A percentile compares a stretch with the other conserved stretches of the same genome.
Evolutionary conservation across 148 eudicot species (phyloP).

Genomic region (Suaeda aralocaspica): DNA sequence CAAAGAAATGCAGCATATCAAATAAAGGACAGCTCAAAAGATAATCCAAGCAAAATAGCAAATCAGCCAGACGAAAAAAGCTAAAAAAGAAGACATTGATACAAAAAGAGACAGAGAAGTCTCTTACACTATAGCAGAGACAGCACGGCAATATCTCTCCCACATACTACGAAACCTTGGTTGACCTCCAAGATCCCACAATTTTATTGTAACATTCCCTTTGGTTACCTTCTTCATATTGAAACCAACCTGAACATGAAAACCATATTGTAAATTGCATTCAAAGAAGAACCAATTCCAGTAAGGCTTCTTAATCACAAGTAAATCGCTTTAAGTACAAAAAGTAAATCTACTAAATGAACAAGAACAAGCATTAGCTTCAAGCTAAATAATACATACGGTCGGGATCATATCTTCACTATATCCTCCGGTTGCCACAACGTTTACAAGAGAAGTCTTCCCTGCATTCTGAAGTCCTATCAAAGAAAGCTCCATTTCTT

Average conservation of each 20-base stretch:
- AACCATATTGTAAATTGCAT: neutral
- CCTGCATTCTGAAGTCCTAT: slow-evolving; percentile 99
- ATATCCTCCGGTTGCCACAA: slow-evolving; percentile 96
- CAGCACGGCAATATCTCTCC: slow-evolving; percentile 99
- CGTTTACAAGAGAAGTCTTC: slow-evolving; percentile 95
- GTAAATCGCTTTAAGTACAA: neutral
- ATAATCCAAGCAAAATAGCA: neutral
- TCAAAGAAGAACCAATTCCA: neutral
- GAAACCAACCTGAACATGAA: slow-evolving; percentile 73
- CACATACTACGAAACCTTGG: slow-evolving; percentile 99
- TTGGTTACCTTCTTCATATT: slow-evolving; percentile 96
- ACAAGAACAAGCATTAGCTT: neutral
- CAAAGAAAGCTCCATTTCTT: slow-evolving; percentile 97
- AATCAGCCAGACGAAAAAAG: neutral
- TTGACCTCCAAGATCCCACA: slow-evolving; percentile 99
- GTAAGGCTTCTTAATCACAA: neutral
- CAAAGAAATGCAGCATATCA: neutral
- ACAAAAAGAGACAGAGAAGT: neutral
- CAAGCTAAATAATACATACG: slow-evolving; percentile 40
- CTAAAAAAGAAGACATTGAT: neutral
- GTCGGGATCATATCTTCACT: slow-evolving; percentile 99
- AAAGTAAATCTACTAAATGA: neutral
- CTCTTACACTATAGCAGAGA: slow-evolving; percentile 96
- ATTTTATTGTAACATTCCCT: slow-evolving; percentile 94
- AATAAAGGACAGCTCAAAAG: neutral